phyloP scores from a whole-genome alignment of 805 yeast genomes.

The Nakazawaea wickerhamii region DNA sequence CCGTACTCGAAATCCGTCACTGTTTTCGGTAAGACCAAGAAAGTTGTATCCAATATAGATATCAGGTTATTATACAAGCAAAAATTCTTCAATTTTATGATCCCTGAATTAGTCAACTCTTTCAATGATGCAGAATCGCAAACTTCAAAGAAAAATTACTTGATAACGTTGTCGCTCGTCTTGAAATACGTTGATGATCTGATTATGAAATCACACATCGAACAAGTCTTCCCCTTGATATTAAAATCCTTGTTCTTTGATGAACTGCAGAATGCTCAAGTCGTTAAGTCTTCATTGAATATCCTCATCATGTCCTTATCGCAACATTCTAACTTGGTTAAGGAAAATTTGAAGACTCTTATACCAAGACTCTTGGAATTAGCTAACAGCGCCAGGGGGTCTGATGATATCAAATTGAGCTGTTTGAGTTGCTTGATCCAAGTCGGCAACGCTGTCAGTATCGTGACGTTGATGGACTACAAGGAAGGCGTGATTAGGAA shows the following conservation, averaged over 20 bases:
- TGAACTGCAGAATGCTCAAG: constrained; percentile 14
- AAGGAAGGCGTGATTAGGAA: constrained; percentile 42
- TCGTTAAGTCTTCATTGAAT: constrained; percentile 21
- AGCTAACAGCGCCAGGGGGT: constrained; percentile 20
- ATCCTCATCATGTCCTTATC: constrained; percentile 25
- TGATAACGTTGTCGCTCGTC: constrained; percentile 63
- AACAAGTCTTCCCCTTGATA: constrained; percentile 63
- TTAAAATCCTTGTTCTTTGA: constrained; percentile 53
- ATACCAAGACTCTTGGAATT: constrained; percentile 48
- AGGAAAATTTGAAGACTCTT: constrained; percentile 49
- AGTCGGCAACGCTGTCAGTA: constrained; percentile 34
- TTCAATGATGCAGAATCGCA: constrained; percentile 27
- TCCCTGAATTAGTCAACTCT: constrained; percentile 49
- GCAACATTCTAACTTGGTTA: constrained; percentile 32
- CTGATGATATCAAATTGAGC: constrained; percentile 47
- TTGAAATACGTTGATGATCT: constrained; percentile 58
- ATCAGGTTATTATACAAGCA: constrained; percentile 75
- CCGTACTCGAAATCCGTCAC: constrained; percentile 28
- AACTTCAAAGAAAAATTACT: constrained; percentile 40
- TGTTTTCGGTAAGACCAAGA: constrained; percentile 19
- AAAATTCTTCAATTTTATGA: constrained; percentile 56
- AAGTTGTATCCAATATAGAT: constrained; percentile 44
- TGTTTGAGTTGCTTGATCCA: constrained; percentile 56
- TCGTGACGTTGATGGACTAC: constrained; percentile 44
- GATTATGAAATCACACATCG: constrained; percentile 60